These are phyloP conservation scores for Inga oerstediana DNA, from an alignment of 306 rosid species.

Conservation along the genomic window DNA sequence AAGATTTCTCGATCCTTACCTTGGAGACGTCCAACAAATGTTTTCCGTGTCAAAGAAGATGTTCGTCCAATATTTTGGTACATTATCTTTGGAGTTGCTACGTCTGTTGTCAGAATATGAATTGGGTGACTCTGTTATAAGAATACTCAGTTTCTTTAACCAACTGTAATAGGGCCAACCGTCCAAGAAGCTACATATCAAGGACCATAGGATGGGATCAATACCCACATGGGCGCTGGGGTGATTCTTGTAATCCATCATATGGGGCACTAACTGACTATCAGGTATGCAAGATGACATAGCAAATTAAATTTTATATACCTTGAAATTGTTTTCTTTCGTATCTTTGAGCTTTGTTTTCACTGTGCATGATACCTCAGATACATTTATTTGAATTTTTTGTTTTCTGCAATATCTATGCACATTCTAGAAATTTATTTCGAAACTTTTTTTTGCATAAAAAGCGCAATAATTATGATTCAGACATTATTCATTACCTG, in stretches of 20 bases:
- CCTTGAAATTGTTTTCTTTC: not conserved
- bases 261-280: conserved; percentile 85
- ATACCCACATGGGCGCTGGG: conserved; percentile 96
- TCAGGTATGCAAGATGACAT: conserved; percentile 60
- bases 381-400: not conserved
- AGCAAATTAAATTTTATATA: conserved; percentile 21
- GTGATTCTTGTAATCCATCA: conserved; percentile 87
- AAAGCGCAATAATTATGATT: not conserved
- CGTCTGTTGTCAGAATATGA: conserved; percentile 20
- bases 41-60: conserved; percentile 77
- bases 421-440: not conserved
- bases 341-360: not conserved
- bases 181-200: conserved; percentile 95
- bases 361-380: not conserved
- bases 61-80: conserved; percentile 97
- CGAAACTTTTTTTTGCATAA: not conserved
- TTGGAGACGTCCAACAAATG: conserved; percentile 92
- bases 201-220: conserved; percentile 97
- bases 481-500: not conserved
- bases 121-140: conserved; percentile 19
- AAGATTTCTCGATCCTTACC: conserved; percentile 78
- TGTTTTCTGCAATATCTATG: conserved; percentile 10
- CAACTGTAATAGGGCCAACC: conserved; percentile 82
- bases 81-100: conserved; percentile 21
- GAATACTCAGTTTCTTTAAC: conserved; percentile 37